Evolutionary conservation across 768 basidiomycete genomes (phyloP).

Genomic region (Pholiota conissans): DNA sequence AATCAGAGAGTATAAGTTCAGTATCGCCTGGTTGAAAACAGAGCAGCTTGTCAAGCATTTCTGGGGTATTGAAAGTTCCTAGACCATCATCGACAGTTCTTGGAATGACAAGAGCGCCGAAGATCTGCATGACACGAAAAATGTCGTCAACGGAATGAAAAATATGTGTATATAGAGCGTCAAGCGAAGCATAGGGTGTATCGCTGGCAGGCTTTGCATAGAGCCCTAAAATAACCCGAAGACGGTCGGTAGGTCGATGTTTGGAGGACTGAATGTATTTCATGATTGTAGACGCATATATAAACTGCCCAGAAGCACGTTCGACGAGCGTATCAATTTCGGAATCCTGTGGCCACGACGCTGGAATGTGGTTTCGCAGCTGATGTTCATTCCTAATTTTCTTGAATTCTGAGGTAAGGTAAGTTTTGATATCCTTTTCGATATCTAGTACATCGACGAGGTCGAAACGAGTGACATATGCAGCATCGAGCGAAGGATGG

Average conservation of each 20-base stretch:
- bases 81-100: slow-evolving; percentile 6
- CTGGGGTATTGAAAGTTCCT: slow-evolving; percentile 8
- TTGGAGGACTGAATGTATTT: slow-evolving; percentile 17
- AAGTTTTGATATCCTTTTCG: slow-evolving; percentile 13
- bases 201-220: slow-evolving; percentile 4
- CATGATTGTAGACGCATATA: slow-evolving; percentile 20
- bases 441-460: slow-evolving; percentile 6
- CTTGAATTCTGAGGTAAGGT: slow-evolving; percentile 11
- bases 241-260: slow-evolving; percentile 14
- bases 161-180: slow-evolving; percentile 18
- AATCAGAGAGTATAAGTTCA: slow-evolving; percentile 10
- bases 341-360: slow-evolving; percentile 12
- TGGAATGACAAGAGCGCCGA: slow-evolving; percentile 9
- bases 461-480: not conserved
- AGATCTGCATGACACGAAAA: slow-evolving; percentile 3
- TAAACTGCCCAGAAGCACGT: slow-evolving; percentile 21
- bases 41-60: slow-evolving; percentile 9
- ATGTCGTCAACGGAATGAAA: slow-evolving; percentile 13
- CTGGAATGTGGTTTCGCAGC: slow-evolving; percentile 3
- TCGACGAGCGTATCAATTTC: slow-evolving; percentile 12
- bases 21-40: slow-evolving; percentile 11
- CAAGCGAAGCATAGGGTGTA: slow-evolving; percentile 16
- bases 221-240: slow-evolving; percentile 14
- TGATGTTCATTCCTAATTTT: slow-evolving; percentile 12
- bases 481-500: not conserved